A percentile compares a stretch with the other conserved stretches of the same genome.
Evolutionary conservation across 164 flowering plant species (phyloP).

Genomic region (Magnolia officinalis): DNA sequence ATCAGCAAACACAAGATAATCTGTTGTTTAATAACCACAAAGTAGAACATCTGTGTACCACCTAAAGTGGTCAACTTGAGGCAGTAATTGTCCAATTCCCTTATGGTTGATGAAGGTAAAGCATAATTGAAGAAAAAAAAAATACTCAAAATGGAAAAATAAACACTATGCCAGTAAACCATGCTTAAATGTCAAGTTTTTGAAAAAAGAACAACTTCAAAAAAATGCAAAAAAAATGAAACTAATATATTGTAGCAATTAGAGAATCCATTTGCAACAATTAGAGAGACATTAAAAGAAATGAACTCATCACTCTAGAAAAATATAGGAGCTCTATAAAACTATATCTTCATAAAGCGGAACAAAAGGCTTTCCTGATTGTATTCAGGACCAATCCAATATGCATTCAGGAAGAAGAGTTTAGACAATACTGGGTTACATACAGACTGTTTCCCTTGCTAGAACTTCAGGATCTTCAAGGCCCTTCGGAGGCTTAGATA

Average conservation of each 20-base stretch:
- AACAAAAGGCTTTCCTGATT: too few species aligned
- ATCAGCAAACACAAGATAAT: neutral
- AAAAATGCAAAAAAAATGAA: neutral
- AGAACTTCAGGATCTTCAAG: constrained; percentile 61
- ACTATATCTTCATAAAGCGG: too few species aligned
- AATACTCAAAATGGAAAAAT: neutral
- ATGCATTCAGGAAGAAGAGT: neutral
- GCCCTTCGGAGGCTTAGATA: constrained; percentile 44
- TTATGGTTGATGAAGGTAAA: neutral
- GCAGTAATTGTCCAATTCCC: neutral
- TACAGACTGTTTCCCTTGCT: constrained; percentile 74
- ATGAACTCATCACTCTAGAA: neutral
- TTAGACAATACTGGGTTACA: constrained; percentile 15
- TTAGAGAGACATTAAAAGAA: neutral
- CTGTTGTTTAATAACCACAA: neutral
- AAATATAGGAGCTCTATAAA: too few species aligned
- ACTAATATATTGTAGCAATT: too few species aligned
- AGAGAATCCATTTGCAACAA: too few species aligned
- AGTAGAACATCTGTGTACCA: neutral
- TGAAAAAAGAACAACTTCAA: neutral
- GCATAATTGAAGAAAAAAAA: neutral
- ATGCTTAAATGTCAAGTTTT: too few species aligned
- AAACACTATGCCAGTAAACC: too few species aligned
- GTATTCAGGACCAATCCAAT: neutral
- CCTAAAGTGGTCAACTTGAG: neutral